Conservation (phyloP, 1,284 basidiomycete species). For the Agroathelia rolfsii region DNA sequence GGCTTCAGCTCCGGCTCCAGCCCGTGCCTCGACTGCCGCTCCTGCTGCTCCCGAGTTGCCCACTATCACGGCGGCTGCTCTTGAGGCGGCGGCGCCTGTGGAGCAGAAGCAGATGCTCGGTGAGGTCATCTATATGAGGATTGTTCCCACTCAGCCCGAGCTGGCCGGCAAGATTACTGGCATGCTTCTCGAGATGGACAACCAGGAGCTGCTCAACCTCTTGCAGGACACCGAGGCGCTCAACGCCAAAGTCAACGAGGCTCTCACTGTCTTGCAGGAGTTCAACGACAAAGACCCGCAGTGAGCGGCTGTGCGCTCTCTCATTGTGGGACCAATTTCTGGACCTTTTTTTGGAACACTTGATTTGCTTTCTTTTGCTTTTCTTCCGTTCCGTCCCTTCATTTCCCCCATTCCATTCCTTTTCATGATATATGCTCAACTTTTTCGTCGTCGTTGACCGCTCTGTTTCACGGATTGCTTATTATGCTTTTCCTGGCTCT, state of each 20-base stretch:
- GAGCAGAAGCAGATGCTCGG: slow-evolving; percentile 98
- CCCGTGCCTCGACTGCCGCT: slow-evolving; percentile 24
- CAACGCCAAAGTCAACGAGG: slow-evolving; percentile 83
- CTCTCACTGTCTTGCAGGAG: slow-evolving; percentile 71
- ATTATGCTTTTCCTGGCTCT: too few species aligned
- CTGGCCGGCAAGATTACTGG: slow-evolving; percentile 96
- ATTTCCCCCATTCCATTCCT: slow-evolving; percentile 3
- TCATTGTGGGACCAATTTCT: slow-evolving; percentile 11
- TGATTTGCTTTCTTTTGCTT: not conserved
- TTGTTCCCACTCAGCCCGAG: slow-evolving; percentile 66
- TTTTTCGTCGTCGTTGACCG: too few species aligned
- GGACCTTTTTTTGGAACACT: slow-evolving; percentile 7
- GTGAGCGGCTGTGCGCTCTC: slow-evolving; percentile 15
- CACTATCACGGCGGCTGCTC: slow-evolving; percentile 40
- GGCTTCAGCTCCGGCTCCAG: slow-evolving; percentile 26
- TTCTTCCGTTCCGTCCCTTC: slow-evolving; percentile 12
- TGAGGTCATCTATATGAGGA: slow-evolving; percentile 87
- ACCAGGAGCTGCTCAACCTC: slow-evolving; percentile 79
- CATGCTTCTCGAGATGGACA: slow-evolving; percentile 97
- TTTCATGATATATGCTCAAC: too few species aligned
- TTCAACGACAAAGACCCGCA: slow-evolving; percentile 49
- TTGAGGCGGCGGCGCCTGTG: slow-evolving; percentile 69
- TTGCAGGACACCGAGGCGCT: slow-evolving; percentile 76
- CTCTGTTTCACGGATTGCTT: too few species aligned
- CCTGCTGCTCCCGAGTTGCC: slow-evolving; percentile 32